Percentiles rank a stretch among this genome's conserved stretches.
Conservation (phyloP, 371 early-diverging fungal genomes). For the Mycotypha africana region DNA sequence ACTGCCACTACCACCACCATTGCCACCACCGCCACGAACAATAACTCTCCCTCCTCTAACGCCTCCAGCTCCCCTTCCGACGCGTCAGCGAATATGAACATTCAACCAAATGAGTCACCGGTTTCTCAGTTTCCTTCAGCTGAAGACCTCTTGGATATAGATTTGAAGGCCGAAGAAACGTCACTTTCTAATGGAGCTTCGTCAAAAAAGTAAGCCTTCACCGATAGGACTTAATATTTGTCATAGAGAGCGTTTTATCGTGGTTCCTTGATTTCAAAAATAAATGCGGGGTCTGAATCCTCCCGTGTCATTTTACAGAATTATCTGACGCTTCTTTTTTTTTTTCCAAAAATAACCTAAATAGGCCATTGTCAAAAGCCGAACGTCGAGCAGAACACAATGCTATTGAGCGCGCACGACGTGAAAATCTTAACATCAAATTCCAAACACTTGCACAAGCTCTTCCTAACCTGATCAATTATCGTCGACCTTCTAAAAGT, state of each 20-base stretch:
- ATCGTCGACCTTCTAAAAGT: constrained; percentile 59
- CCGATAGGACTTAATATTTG: too few relatives aligned
- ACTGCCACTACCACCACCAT: too few relatives aligned
- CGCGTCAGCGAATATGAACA: too few relatives aligned
- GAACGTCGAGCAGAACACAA: constrained; percentile 68
- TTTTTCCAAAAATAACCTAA: not conserved
- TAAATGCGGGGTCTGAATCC: too few relatives aligned
- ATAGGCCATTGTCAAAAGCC: constrained; percentile 21
- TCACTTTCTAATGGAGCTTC: too few relatives aligned
- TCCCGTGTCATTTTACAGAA: too few relatives aligned
- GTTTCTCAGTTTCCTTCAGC: not conserved
- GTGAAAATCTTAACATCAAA: constrained; percentile 61
- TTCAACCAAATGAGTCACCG: not conserved
- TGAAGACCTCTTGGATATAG: not conserved
- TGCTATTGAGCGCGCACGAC: constrained; percentile 69
- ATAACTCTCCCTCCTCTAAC: too few relatives aligned
- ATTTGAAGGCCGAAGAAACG: not conserved
- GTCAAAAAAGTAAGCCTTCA: too few relatives aligned
- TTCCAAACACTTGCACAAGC: constrained; percentile 62
- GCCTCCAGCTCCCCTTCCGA: too few relatives aligned
- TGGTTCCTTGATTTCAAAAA: too few relatives aligned
- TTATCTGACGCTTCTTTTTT: not conserved
- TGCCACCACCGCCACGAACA: too few relatives aligned
- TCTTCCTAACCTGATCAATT: constrained; percentile 54
- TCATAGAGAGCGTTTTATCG: too few relatives aligned